phyloP scores from a whole-genome alignment of 2,329 filamentous ascomycete genomes.

The Teratosphaeria gauchensis region DNA sequence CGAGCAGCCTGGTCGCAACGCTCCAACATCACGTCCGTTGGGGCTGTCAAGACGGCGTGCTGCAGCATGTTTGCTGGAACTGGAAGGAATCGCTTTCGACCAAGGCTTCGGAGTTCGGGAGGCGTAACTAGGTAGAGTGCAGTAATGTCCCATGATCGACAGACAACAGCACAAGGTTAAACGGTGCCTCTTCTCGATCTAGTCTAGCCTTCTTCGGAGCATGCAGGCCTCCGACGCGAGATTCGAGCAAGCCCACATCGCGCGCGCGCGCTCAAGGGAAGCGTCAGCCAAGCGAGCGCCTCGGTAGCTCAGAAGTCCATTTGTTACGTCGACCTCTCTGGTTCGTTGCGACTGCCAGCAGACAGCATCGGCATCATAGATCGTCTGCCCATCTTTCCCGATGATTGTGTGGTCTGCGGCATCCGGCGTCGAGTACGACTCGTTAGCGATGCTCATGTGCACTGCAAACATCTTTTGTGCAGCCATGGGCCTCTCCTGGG shows the following conservation, averaged over 20 bases:
- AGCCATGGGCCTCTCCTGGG: background rate
- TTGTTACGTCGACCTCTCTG: background rate
- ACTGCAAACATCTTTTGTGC: background rate
- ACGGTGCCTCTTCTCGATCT: background rate
- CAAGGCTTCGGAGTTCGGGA: background rate
- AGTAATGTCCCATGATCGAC: background rate
- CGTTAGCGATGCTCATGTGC: background rate
- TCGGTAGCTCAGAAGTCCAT: slow-evolving; percentile 3
- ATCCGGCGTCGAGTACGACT: background rate
- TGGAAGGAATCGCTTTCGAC: background rate
- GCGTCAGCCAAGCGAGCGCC: background rate
- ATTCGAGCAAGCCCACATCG: background rate
- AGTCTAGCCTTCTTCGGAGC: background rate
- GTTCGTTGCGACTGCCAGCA: background rate
- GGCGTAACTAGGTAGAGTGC: background rate
- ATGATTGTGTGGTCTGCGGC: background rate
- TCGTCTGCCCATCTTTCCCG: background rate
- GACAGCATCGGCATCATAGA: slow-evolving; percentile 3
- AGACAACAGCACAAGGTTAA: background rate
- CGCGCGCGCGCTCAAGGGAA: background rate
- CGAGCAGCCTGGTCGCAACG: background rate
- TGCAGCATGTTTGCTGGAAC: background rate
- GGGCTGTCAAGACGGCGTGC: background rate
- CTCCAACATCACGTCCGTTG: background rate
- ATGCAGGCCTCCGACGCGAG: background rate